Conservation (phyloP, 1,284 basidiomycete species). For the Ceratobasidium sp. region DNA sequence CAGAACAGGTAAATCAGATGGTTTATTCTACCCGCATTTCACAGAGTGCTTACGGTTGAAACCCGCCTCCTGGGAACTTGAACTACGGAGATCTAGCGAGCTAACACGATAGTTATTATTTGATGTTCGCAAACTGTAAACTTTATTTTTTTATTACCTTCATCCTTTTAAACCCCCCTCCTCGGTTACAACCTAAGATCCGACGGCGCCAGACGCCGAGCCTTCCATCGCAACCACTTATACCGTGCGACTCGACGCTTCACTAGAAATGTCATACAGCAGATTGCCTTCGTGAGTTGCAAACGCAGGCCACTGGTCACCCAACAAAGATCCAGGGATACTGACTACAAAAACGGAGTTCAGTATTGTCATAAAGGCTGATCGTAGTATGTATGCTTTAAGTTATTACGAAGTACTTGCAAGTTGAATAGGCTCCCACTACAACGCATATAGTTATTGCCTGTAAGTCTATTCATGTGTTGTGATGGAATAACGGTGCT, state of each 20-base stretch:
- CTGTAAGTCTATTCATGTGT: too few relatives aligned
- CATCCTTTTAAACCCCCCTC: conserved; percentile 24
- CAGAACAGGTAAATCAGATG: not conserved
- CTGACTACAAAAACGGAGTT: conserved; percentile 18
- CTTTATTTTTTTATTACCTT: not conserved
- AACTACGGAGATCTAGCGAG: conserved; percentile 10
- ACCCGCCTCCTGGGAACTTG: conserved; percentile 29
- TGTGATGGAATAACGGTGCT: not conserved
- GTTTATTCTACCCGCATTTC: not conserved
- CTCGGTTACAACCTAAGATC: conserved; percentile 2
- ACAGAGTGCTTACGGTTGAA: conserved; percentile 1
- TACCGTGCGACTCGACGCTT: conserved; percentile 12
- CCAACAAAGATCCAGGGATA: conserved; percentile 20
- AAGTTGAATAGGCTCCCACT: conserved; percentile 24
- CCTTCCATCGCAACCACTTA: conserved; percentile 32
- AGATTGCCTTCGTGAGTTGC: conserved; percentile 2
- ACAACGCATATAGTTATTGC: not conserved
- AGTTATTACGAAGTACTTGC: not conserved
- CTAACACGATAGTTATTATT: not conserved
- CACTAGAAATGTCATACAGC: conserved; percentile 11
- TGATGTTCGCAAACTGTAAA: not conserved
- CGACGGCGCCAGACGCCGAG: conserved; percentile 12
- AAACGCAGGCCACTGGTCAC: conserved; percentile 19
- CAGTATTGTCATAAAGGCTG: not conserved
- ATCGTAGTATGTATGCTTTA: not conserved